A percentile compares a stretch with the other conserved stretches of the same genome.
Conservation (phyloP, 176 grass and related monocot species). For the Paspalum notatum region DNA sequence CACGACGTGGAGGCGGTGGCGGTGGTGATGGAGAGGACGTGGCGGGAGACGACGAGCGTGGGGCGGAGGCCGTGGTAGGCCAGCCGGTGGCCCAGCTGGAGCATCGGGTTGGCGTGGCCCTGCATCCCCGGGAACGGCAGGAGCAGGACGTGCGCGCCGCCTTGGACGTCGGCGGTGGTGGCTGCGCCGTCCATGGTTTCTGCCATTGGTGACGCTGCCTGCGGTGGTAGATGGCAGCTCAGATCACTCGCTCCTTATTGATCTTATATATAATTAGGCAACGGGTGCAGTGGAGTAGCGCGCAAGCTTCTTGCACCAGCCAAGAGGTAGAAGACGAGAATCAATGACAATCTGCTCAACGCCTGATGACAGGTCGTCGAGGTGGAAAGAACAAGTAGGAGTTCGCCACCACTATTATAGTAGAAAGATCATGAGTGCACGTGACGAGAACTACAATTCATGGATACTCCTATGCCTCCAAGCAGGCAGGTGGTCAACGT, state of each 20-base stretch:
- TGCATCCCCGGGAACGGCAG: background rate
- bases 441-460: too few species aligned
- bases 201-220: too few species aligned
- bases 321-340: background rate
- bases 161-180: background rate
- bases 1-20: background rate
- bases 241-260: background rate
- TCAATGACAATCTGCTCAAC: background rate
- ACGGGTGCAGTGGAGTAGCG: background rate
- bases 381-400: too few species aligned
- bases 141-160: background rate
- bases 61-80: slow-evolving; percentile 21
- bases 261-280: too few species aligned
- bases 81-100: slow-evolving; percentile 10
- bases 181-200: background rate
- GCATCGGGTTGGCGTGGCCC: slow-evolving; percentile 11
- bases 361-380: too few species aligned
- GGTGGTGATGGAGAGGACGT: background rate
- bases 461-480: too few species aligned
- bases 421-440: too few species aligned
- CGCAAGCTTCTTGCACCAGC: background rate
- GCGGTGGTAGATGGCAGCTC: background rate
- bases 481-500: too few species aligned
- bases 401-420: too few species aligned
- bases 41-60: slow-evolving; percentile 4